Evolutionary conservation across 2,329 filamentous ascomycete genomes (phyloP).

Genomic region (Coleophoma cylindrospora): DNA sequence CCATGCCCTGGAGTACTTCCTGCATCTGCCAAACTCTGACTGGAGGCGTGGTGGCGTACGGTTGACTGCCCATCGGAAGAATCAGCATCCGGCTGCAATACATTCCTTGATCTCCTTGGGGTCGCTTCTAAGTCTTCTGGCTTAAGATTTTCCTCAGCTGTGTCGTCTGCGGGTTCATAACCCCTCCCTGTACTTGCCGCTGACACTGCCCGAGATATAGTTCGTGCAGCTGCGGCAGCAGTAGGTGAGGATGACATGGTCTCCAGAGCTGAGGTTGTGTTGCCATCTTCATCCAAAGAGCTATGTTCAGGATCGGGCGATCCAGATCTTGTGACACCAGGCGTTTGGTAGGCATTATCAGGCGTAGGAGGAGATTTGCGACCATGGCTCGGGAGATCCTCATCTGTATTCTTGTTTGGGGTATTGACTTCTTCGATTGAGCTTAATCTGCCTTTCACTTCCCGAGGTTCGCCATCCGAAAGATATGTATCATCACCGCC

Average conservation of each 20-base stretch:
- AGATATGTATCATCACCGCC: conserved; percentile 55
- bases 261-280: conserved; percentile 47
- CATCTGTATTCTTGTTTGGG: not conserved
- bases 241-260: conserved; percentile 52
- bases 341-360: conserved; percentile 20
- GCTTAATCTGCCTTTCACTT: not conserved
- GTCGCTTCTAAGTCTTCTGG: conserved; percentile 19
- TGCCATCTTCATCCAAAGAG: conserved; percentile 18
- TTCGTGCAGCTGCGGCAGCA: conserved; percentile 47
- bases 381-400: not conserved
- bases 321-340: conserved; percentile 7
- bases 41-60: conserved; percentile 28
- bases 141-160: conserved; percentile 6
- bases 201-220: conserved; percentile 46
- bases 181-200: conserved; percentile 28
- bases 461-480: conserved; percentile 37
- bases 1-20: conserved; percentile 42
- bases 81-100: conserved; percentile 3
- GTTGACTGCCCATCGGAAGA: conserved; percentile 16
- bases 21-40: conserved; percentile 30
- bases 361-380: conserved; percentile 18
- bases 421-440: not conserved
- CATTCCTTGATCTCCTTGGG: conserved; percentile 13
- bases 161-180: conserved; percentile 6
- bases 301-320: conserved; percentile 9